A percentile compares a stretch with the other conserved stretches of the same genome.
Conservation (phyloP, 345 rosid genomes). For the Pistacia atlantica region DNA sequence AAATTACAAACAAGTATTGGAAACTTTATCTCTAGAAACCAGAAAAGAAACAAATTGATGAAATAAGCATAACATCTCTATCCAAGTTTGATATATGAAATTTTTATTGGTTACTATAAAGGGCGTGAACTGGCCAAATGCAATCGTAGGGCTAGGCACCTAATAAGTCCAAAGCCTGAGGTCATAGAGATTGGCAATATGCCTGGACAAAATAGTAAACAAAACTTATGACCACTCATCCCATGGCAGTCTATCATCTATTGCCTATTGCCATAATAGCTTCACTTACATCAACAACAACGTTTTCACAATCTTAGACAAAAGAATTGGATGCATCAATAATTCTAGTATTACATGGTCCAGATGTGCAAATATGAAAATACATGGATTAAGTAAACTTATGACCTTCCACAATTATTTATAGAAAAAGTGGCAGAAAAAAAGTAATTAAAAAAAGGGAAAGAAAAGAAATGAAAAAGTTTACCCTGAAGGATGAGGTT, state of each 20-base stretch:
- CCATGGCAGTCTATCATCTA: background rate
- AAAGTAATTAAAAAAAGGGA: background rate
- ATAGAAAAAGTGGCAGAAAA: background rate
- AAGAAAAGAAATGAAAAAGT: constrained; percentile 8
- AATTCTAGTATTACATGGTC: background rate
- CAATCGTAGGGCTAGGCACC: background rate
- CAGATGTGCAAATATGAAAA: background rate
- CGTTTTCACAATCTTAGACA: background rate
- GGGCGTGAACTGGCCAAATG: background rate
- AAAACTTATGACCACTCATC: background rate
- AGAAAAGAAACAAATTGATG: background rate
- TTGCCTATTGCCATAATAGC: background rate
- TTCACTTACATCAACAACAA: background rate
- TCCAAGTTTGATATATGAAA: background rate
- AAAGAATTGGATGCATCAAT: background rate
- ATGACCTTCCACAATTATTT: background rate
- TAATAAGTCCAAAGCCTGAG: background rate
- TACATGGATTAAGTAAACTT: background rate
- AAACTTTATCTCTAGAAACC: background rate
- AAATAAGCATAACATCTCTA: background rate
- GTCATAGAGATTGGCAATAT: background rate
- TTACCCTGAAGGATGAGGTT: constrained; percentile 65
- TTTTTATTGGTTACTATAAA: background rate
- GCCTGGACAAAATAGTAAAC: background rate
- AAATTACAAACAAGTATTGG: background rate